phyloP scores from a whole-genome alignment of 352 stramenopile species.

The Phytophthora cactorum region DNA sequence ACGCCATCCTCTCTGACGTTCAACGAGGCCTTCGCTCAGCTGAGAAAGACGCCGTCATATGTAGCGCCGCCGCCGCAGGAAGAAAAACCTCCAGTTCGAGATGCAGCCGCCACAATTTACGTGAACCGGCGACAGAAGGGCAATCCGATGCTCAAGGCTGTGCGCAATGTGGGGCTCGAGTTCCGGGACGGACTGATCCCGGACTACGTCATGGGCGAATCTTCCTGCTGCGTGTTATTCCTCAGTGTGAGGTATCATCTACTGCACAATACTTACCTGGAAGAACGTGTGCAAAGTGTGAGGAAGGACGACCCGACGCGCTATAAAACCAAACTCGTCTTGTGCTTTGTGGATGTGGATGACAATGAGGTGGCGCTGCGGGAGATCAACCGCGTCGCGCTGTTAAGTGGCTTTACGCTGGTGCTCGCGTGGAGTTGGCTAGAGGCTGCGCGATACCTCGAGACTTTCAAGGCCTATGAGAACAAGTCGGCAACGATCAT shows the following conservation, averaged over 20 bases:
- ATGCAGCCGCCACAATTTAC: conserved; percentile 65
- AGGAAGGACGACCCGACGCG: conserved; percentile 71
- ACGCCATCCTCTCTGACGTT: conserved; percentile 39
- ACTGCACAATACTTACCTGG: conserved; percentile 91
- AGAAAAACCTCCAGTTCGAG: conserved; percentile 29
- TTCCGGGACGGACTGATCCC: conserved; percentile 92
- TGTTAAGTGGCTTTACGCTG: conserved; percentile 93
- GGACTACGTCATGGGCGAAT: conserved; percentile 94
- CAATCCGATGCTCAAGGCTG: conserved; percentile 93
- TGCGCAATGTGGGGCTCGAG: conserved; percentile 94
- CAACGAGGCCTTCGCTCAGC: conserved; percentile 63
- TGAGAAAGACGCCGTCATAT: conserved; percentile 69
- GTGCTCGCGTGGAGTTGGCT: conserved; percentile 94
- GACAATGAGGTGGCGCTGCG: conserved; percentile 93
- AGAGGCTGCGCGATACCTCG: conserved; percentile 95
- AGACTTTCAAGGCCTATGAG: conserved; percentile 97
- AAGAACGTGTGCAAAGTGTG: conserved; percentile 91
- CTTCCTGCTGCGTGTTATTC: conserved; percentile 91
- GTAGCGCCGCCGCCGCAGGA: conserved; percentile 18
- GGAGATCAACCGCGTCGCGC: conserved; percentile 93
- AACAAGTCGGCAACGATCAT: conserved; percentile 95
- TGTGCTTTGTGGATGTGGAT: conserved; percentile 96
- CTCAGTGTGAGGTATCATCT: conserved; percentile 91
- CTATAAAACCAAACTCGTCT: conserved; percentile 91
- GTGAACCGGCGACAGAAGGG: conserved; percentile 91